phyloP scores from a whole-genome alignment of 345 rosid genomes.

The Citrus unshiu region DNA sequence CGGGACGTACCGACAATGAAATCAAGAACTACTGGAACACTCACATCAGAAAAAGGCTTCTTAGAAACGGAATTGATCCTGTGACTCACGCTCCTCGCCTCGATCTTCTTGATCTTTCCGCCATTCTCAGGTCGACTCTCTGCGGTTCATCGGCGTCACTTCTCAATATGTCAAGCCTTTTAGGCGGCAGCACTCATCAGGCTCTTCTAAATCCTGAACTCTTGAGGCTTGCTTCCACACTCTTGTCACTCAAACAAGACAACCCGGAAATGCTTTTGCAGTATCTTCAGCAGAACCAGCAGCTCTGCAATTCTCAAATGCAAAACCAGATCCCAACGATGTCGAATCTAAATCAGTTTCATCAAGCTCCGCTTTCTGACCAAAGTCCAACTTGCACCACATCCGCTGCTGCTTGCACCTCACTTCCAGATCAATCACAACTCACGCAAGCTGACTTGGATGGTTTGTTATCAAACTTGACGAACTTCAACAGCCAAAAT shows the following conservation, averaged over 20 bases:
- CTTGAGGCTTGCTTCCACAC: constrained; percentile 34
- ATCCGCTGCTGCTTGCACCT: constrained; percentile 1
- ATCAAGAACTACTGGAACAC: constrained; percentile 98
- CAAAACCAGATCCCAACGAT: constrained; percentile 21
- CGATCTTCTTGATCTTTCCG: constrained; percentile 70
- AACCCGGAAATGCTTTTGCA: constrained; percentile 36
- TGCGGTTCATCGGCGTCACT: constrained; percentile 37
- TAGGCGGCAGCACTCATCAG: constrained; percentile 30
- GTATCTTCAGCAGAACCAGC: constrained; percentile 39
- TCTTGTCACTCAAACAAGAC: constrained; percentile 45
- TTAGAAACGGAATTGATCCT: constrained; percentile 85
- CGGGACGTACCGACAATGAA: constrained; percentile 95
- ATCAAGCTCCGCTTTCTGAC: constrained; percentile 8
- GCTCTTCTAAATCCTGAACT: constrained; percentile 47
- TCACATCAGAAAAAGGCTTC: constrained; percentile 78
- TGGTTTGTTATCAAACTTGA: constrained; percentile 14
- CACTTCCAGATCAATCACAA: constrained; percentile 27
- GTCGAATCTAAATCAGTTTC: constrained; percentile 20
- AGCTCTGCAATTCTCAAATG: constrained; percentile 14
- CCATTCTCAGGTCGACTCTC: constrained; percentile 50
- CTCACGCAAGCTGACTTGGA: constrained; percentile 18
- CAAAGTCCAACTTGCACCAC: constrained; percentile 24
- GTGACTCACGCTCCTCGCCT: constrained; percentile 87
- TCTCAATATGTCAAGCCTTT: constrained; percentile 37
- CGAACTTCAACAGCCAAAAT: constrained; percentile 18